Evolutionary conservation across 2,329 filamentous ascomycete species (phyloP), one percentile per base, ranked within the genome.

Genomic region (Microdochium bolleyi): DNA sequence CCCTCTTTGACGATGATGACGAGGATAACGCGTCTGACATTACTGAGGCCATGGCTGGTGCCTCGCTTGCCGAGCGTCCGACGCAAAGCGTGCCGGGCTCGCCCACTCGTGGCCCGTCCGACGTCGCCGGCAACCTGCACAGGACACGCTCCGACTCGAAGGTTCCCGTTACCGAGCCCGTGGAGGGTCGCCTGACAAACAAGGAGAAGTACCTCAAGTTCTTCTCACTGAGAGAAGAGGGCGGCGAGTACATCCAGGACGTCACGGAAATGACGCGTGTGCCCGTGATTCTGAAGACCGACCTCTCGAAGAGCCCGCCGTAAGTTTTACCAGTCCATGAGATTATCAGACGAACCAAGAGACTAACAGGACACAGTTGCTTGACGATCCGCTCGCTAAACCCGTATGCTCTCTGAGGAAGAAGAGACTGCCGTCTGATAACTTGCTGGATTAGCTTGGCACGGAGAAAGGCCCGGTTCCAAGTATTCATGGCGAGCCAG

Each of bases 251-350:
- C 75, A 96, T 99, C 65, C 94, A 99, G 73, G 94, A 99, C 70
- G 91, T 99, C 60, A 92, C 86, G 54, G 94, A 99, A 78, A 96
- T 99, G 92, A 92, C 90, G 46, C 82, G 92, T 61, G 88, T 99
- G 56, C 94, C 94, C n/a, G 88, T 99, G 60, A 95, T 99, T 68
- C 75, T 99, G 65, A 97, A 96, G 85, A 97, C 94, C 59, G 94
- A 99, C 74, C 82, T 99, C 64, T 89, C 80, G 74, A 99, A 99
- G 88, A 97, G 92, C 76, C 94, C 94, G 74, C 94, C 94, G 92
- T 99, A 88, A 85, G 94, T 92, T 49, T 32, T 54, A 49, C 34
- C 21, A 25, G 48, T 53, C 10, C n/a, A 22, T 25, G 24, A 22
- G 8, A 2, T 24, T 9, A n/a, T 49, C 32, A 34, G 24, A 19